These are phyloP conservation scores for Pichia inconspicua DNA, from an alignment of 1,139 yeast genomes.

Conservation along the genomic window DNA sequence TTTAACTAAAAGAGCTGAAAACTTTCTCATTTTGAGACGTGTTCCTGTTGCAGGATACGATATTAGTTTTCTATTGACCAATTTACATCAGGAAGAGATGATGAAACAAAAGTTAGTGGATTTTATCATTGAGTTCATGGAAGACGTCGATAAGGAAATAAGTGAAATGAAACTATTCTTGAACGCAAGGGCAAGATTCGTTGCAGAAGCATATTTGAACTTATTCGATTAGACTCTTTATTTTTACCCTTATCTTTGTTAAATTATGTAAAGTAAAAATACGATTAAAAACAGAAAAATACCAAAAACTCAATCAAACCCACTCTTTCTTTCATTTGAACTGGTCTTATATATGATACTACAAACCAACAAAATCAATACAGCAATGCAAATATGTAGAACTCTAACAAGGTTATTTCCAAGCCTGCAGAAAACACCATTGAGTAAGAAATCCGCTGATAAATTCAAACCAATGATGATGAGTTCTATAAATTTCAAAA, in stretches of 20 bases:
- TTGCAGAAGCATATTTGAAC: constrained; percentile 88
- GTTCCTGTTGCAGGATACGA: constrained; percentile 88
- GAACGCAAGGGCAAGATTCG: constrained; percentile 95
- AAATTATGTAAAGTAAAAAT: background rate
- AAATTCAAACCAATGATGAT: background rate
- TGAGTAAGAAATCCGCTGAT: background rate
- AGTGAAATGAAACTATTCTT: constrained; percentile 96
- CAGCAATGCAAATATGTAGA: background rate
- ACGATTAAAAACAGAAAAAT: too few species aligned
- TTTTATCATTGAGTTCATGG: constrained; percentile 96
- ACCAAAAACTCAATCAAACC: too few species aligned
- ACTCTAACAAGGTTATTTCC: constrained; percentile 4
- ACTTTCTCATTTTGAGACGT: constrained; percentile 84
- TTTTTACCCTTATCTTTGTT: background rate
- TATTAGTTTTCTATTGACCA: constrained; percentile 86
- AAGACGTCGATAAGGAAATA: constrained; percentile 96
- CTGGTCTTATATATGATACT: background rate
- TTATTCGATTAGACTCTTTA: constrained; percentile 46
- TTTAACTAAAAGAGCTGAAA: constrained; percentile 91
- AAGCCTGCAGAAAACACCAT: constrained; percentile 25
- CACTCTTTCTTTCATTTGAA: background rate
- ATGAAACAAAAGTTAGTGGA: constrained; percentile 91
- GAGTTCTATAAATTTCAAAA: constrained; percentile 11
- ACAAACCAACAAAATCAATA: background rate
- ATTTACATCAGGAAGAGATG: constrained; percentile 93